Base-by-base conservation (phyloP, 1,284 basidiomycete genomes). In the Naganishia cerealis region DNA sequence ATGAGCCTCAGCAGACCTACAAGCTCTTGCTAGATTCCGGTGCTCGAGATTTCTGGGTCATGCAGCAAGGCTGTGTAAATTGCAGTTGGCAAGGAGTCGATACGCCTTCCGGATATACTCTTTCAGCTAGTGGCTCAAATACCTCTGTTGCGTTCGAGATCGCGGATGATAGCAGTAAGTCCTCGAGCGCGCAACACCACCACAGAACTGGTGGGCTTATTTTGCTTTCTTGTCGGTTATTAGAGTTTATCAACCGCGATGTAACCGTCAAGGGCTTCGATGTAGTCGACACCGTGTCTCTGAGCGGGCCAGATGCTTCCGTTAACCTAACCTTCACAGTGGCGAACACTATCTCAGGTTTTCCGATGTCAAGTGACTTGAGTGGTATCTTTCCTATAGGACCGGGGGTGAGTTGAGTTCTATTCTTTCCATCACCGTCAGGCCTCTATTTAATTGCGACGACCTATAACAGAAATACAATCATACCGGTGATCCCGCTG, bases 351-450 rank as follows among this genome's bases (percentile, higher is more conserved):
- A 29, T 59, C 57, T 2, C 24, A 48, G 42, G 57, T 33, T 18
- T 59, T 6, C 57, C 57, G 1, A 21, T 59, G 12, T 42, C 26
- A 4, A 16, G 12, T 15, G 48, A 26, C 9, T 33, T 59, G 18
- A 43, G 40, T 16, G 57, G 57, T 13, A 36, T 59, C 15, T 59
- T 59, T 18, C 57, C 57, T 7, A 42, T 59, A n/a, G 57, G 42
- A 24, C 57, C 57, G 8, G 39, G 4, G 4, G 56, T 57, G 43
- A 39, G 56, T 33, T 36, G 36, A 4, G 12, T 53, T 33, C 7
- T 3, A 16, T 33, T 5, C 2, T 15, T 33, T 9, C n/a, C 46
- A 10, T 21, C 9, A 24, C n/a, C 24, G 43, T 50, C 9, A 24
- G n/a, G 24, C 0, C 15, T 24, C n/a, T 18, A 24, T 50, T 24